A percentile compares a stretch with the other conserved stretches of the same genome.
Conservation (phyloP, 2,329 filamentous ascomycete species). For the Penicillium sp. region DNA sequence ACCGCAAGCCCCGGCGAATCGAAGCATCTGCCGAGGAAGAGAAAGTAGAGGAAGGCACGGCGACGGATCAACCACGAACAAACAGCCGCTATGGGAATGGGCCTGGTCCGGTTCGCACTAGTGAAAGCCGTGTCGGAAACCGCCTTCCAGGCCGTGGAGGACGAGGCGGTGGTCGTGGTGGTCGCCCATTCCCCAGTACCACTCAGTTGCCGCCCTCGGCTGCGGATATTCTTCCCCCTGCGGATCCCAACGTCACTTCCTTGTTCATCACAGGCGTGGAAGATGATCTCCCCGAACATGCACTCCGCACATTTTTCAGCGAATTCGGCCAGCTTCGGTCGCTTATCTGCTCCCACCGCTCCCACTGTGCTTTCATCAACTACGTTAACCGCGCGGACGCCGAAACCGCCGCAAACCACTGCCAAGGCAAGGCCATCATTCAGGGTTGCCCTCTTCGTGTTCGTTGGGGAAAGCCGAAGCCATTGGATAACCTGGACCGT, state of each 20-base stretch:
- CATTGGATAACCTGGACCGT: conserved; percentile 85
- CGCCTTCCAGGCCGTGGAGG: conserved; percentile 48
- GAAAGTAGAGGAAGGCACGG: conserved; percentile 40
- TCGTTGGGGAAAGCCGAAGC: conserved; percentile 89
- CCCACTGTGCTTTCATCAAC: conserved; percentile 96
- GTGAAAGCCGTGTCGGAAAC: conserved; percentile 51
- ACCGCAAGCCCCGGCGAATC: conserved; percentile 78
- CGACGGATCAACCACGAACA: conserved; percentile 43
- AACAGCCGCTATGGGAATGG: conserved; percentile 45
- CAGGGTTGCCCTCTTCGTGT: conserved; percentile 87
- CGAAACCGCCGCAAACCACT: conserved; percentile 79
- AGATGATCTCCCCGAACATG: conserved; percentile 91
- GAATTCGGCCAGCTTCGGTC: conserved; percentile 87
- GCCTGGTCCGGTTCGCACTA: conserved; percentile 72
- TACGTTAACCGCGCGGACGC: conserved; percentile 81
- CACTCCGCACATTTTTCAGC: conserved; percentile 86
- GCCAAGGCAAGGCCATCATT: conserved; percentile 85
- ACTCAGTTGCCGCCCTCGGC: conserved; percentile 76
- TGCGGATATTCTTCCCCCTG: conserved; percentile 81
- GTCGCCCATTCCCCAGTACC: conserved; percentile 65
- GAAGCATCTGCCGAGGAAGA: conserved; percentile 55
- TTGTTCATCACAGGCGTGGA: conserved; percentile 94
- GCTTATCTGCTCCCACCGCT: conserved; percentile 92
- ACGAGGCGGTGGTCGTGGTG: conserved; percentile 47
- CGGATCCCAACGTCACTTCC: conserved; percentile 83